phyloP scores from a whole-genome alignment of 345 rosid genomes.

The Boechera retrofracta region DNA sequence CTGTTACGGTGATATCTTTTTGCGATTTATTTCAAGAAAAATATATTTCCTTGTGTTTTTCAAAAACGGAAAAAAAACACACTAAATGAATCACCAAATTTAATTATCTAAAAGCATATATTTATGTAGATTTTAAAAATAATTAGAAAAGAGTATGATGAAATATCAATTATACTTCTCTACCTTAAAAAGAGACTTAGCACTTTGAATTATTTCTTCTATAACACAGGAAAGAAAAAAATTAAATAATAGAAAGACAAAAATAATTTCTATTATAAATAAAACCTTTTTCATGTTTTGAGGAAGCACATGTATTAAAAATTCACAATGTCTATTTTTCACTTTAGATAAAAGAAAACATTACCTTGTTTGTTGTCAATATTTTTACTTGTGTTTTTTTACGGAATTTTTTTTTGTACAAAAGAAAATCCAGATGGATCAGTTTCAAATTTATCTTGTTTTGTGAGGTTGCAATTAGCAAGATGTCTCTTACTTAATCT shows the following conservation, averaged over 20 bases:
- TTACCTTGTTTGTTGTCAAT: constrained; percentile 2
- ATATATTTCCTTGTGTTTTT: too few species aligned
- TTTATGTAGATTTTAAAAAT: too few species aligned
- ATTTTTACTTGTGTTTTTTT: not conserved
- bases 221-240: not conserved
- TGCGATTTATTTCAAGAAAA: too few species aligned
- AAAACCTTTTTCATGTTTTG: constrained; percentile 29
- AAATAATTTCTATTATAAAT: not conserved
- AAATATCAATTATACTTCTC: too few species aligned
- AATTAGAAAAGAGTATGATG: too few species aligned
- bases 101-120: not conserved
- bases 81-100: too few species aligned
- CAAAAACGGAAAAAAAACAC: too few species aligned
- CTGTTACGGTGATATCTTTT: constrained; percentile 25
- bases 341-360: not conserved
- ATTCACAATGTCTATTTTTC: not conserved
- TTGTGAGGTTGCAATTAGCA: not conserved
- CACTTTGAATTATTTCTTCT: not conserved
- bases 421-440: constrained; percentile 4
- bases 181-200: too few species aligned
- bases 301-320: not conserved
- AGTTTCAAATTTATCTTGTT: constrained; percentile 1
- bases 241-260: not conserved
- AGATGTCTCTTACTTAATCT: not conserved
- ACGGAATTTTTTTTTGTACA: not conserved